phyloP scores from a whole-genome alignment of 2,329 filamentous ascomycete genomes.

The Fusarium citri region DNA sequence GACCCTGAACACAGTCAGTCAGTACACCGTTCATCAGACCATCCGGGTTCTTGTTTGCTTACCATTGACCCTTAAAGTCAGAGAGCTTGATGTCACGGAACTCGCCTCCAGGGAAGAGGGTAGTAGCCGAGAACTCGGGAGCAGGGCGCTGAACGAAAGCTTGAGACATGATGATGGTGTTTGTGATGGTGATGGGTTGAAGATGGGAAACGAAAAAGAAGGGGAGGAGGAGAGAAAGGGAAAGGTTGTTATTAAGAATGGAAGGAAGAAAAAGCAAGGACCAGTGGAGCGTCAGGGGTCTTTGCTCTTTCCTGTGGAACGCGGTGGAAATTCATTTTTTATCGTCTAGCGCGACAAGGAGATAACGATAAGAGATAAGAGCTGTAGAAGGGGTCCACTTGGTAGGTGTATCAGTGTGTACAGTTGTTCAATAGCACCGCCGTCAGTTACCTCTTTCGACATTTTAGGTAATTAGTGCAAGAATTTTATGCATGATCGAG shows the following conservation, averaged over 20 bases:
- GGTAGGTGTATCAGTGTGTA: neutral
- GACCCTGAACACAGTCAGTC: slow-evolving; percentile 58
- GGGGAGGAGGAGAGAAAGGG: neutral
- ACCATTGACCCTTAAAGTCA: slow-evolving; percentile 62
- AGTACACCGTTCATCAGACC: neutral
- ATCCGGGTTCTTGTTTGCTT: slow-evolving; percentile 3
- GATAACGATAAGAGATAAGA: slow-evolving; percentile 23
- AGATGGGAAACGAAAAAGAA: no score
- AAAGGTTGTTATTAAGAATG: slow-evolving; percentile 2
- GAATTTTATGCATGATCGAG: neutral
- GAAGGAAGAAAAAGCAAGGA: slow-evolving; percentile 25
- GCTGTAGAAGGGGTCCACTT: neutral
- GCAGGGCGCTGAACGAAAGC: slow-evolving; percentile 62
- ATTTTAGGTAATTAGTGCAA: slow-evolving; percentile 21
- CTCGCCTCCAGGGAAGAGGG: slow-evolving; percentile 61
- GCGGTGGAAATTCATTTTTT: slow-evolving; percentile 34
- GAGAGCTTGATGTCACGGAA: slow-evolving; percentile 60
- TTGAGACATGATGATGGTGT: slow-evolving; percentile 53
- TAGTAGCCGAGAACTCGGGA: slow-evolving; percentile 61
- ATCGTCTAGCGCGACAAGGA: slow-evolving; percentile 26
- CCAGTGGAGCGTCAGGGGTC: slow-evolving; percentile 34
- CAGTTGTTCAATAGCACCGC: neutral
- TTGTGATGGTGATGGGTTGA: no score
- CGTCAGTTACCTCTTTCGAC: neutral
- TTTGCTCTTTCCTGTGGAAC: slow-evolving; percentile 14